A percentile compares a stretch with the other conserved stretches of the same genome.
Conservation (phyloP, 352 stramenopile genomes). For the Globisporangium yorkense region DNA sequence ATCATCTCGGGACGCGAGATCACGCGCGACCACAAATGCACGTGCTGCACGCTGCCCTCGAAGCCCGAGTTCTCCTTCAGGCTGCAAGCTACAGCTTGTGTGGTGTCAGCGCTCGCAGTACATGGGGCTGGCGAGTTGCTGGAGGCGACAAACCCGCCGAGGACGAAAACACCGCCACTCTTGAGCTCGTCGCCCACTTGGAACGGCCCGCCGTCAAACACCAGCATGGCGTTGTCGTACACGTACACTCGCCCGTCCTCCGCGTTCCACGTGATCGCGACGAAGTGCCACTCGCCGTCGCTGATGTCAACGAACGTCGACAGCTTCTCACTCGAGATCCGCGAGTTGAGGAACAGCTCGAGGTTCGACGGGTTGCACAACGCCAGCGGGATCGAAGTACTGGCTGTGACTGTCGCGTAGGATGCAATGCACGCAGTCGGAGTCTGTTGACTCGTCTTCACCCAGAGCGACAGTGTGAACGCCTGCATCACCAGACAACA, state of each 20-base stretch:
- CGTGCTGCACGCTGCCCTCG: constrained; percentile 43
- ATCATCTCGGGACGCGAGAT: constrained; percentile 42
- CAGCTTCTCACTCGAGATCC: constrained; percentile 20
- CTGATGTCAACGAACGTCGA: constrained; percentile 59
- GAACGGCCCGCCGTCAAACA: constrained; percentile 62
- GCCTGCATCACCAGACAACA: constrained; percentile 14
- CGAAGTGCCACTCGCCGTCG: constrained; percentile 65
- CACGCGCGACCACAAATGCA: constrained; percentile 52
- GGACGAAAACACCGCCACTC: constrained; percentile 29
- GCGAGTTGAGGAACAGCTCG: constrained; percentile 39
- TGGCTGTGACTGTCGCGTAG: constrained; percentile 17
- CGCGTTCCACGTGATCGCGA: constrained; percentile 48
- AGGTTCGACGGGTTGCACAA: constrained; percentile 61
- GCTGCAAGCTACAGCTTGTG: constrained; percentile 18
- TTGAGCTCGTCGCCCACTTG: constrained; percentile 23
- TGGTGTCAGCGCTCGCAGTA: neutral
- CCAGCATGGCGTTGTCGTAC: constrained; percentile 67
- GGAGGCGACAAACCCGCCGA: constrained; percentile 34
- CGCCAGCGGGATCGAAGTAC: constrained; percentile 25
- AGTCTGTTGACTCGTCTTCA: constrained; percentile 34
- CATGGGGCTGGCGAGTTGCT: constrained; percentile 7
- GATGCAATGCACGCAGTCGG: constrained; percentile 37
- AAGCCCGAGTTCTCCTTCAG: constrained; percentile 23
- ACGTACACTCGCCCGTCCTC: constrained; percentile 46
- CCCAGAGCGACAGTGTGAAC: constrained; percentile 59